Conservation (phyloP, 495 filamentous ascomycete species). For the Hypoxylon lenormandii region DNA sequence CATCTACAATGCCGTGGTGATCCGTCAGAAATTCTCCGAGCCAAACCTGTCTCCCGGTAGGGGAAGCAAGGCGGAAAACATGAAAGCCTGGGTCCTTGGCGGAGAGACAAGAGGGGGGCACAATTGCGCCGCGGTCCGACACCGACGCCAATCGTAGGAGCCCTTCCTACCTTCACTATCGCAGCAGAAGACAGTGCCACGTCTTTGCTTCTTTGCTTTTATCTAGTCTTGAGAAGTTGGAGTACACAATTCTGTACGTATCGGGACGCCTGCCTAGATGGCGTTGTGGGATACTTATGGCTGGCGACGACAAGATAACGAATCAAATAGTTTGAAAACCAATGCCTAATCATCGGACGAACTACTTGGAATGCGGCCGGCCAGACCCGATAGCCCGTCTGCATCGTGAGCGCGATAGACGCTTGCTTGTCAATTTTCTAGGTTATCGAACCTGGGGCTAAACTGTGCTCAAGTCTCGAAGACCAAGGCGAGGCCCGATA, state of each 20-base stretch:
- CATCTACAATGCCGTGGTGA: conserved; percentile 29
- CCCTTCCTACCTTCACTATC: conserved; percentile 27
- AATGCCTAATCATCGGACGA: too few species aligned
- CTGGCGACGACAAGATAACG: background rate
- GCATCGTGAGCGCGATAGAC: too few species aligned
- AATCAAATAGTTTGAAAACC: background rate
- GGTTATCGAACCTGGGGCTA: too few species aligned
- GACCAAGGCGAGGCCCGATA: background rate
- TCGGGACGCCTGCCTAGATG: background rate
- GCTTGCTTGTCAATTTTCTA: too few species aligned
- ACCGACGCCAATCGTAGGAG: conserved; percentile 8
- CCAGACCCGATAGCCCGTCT: too few species aligned
- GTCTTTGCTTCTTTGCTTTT: background rate
- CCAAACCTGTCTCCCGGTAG: conserved; percentile 22
- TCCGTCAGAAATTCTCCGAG: conserved; percentile 38
- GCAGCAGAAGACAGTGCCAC: conserved; percentile 17
- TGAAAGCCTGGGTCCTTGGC: conserved; percentile 5
- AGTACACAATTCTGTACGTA: background rate
- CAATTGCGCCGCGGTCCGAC: conserved; percentile 19
- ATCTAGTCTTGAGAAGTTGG: background rate
- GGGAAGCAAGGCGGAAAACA: conserved; percentile 23
- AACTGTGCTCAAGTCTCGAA: conserved; percentile 6
- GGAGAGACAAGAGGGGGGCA: conserved; percentile 9
- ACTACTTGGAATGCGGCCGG: too few species aligned
- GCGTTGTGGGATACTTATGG: background rate